phyloP scores from a whole-genome alignment of 768 basidiomycete species.

The Naematelia encephala region DNA sequence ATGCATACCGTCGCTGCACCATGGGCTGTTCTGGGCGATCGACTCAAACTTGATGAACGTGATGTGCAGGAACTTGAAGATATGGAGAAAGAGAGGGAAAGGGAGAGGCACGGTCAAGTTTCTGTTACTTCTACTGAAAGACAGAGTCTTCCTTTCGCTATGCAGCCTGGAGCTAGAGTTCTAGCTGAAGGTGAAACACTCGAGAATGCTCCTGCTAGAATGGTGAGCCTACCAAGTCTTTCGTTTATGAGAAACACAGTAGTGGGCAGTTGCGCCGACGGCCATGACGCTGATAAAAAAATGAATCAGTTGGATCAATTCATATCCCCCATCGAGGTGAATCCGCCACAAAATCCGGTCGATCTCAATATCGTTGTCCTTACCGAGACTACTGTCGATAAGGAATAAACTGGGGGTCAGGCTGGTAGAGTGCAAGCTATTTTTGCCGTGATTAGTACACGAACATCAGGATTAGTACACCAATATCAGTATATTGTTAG shows the following conservation, averaged over 20 bases:
- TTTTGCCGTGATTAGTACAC: no score
- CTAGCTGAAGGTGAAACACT: constrained; percentile 14
- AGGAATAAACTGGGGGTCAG: constrained; percentile 18
- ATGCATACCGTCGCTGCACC: constrained; percentile 4
- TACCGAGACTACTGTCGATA: constrained; percentile 17
- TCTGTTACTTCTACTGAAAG: neutral
- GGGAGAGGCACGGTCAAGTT: neutral
- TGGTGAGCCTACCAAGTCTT: constrained; percentile 10
- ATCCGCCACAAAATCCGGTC: constrained; percentile 6
- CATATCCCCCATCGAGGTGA: constrained; percentile 19
- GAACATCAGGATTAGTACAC: no score
- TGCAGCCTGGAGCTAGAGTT: constrained; percentile 23
- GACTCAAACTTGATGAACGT: constrained; percentile 25
- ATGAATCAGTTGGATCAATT: constrained; percentile 23
- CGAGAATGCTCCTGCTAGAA: constrained; percentile 10
- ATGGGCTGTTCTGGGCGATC: constrained; percentile 34
- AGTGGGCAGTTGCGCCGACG: neutral
- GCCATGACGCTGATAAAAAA: neutral
- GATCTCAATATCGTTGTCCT: constrained; percentile 30
- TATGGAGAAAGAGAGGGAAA: constrained; percentile 6
- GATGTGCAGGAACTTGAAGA: constrained; percentile 19
- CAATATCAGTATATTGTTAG: no score
- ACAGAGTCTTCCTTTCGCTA: constrained; percentile 21
- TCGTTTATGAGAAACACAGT: neutral
- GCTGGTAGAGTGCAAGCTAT: no score